Evolutionary conservation across 345 rosid species (phyloP), one percentile per base, ranked within the genome.

Genomic region (Heritiera fomes): DNA sequence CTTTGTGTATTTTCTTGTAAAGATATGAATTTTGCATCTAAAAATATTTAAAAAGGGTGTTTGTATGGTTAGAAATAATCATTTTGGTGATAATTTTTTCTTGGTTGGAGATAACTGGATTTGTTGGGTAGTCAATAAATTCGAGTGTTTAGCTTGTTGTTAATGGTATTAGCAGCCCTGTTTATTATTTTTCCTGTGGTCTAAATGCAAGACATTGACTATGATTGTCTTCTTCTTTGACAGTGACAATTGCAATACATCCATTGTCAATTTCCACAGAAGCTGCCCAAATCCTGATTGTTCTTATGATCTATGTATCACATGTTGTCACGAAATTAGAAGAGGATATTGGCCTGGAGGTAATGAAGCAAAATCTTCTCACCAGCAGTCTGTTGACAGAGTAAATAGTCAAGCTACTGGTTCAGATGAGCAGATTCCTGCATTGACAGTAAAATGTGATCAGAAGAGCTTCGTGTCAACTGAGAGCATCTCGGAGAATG

Each of bases 191-290:
- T 65, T 40, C 49, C 70, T 28, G 23, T 7, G 23, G 17, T 70
- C 9, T 28, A 12, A 63, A 63, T 45, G 43, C 68, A 32, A 14
- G 7, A 63, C 68, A 32, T 34, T 85, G 46, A 80, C 79, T 49
- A 53, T 23, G 66, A 46, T 41, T 52, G 53, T 75, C 7, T 79
- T 34, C 62, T 83, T 71, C 40, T 80, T 71, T 20, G 63, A 81
- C 88, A 89, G 91, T 83, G 87, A 89, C 77, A 89, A 85, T 72
- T 89, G 91, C 85, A 87, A 55, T 49, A 89, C 91, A 14, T 86
- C 90, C 52, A 87, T 87, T 64, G 85, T 87, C 75, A 81, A 84
- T 82, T 85, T 83, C 81, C 87, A 88, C 46, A 73, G 91, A 79
- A 87, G 85, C 83, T 87, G 90, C 79, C 76, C 83, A 28, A 80